These are phyloP conservation scores for Apiospora aurea DNA, from an alignment of 2,329 filamentous ascomycete genomes.

Conservation along the genomic window DNA sequence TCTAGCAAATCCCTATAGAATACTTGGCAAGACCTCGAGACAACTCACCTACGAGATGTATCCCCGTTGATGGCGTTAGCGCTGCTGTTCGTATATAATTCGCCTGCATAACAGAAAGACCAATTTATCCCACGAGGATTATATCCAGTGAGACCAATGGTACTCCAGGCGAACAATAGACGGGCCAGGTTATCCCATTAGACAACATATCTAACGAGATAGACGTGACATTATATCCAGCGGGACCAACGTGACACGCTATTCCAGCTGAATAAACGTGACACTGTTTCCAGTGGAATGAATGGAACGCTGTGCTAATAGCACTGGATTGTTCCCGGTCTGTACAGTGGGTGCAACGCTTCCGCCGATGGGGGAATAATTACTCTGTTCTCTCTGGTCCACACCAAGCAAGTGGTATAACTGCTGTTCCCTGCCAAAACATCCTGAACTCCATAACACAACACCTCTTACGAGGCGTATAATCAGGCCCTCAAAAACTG, in stretches of 20 bases:
- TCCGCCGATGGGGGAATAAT: neutral
- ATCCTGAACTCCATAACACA: conserved; percentile 13
- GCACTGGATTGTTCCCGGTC: neutral
- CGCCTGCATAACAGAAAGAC: neutral
- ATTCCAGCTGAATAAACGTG: too few relatives aligned
- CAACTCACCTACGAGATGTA: conserved; percentile 13
- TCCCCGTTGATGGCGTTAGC: neutral
- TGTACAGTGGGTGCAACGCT: neutral
- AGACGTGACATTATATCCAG: too few relatives aligned
- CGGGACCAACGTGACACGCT: too few relatives aligned
- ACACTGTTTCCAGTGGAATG: neutral
- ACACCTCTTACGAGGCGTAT: conserved; percentile 18
- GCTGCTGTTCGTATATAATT: neutral
- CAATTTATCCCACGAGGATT: neutral
- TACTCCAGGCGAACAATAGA: too few relatives aligned
- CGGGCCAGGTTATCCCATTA: neutral
- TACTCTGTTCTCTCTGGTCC: conserved; percentile 17
- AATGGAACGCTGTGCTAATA: neutral
- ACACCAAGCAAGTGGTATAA: conserved; percentile 25
- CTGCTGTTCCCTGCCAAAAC: conserved; percentile 20
- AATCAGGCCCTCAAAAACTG: conserved; percentile 9
- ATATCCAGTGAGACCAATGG: too few relatives aligned
- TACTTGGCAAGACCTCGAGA: conserved; percentile 20
- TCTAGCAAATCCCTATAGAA: conserved; percentile 22
- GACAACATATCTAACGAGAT: neutral